Evolutionary conservation across 495 filamentous ascomycete species (phyloP).

Genomic region (Barbatosphaeria neglecta): DNA sequence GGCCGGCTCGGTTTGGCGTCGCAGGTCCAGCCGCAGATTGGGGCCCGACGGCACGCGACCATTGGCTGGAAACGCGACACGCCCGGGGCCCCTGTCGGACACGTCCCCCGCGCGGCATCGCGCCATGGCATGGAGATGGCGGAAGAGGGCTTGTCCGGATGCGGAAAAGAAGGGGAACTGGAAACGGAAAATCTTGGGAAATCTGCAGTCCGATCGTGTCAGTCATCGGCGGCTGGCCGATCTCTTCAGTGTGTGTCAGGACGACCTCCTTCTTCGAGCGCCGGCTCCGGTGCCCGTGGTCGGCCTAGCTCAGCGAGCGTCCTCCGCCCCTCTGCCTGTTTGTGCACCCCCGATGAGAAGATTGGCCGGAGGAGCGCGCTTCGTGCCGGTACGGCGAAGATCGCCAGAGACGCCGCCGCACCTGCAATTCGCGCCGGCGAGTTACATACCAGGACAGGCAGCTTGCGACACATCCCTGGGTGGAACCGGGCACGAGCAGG

Average conservation of each 20-base stretch:
- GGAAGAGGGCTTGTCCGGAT: background rate
- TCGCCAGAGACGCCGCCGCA: background rate
- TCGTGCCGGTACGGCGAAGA: background rate
- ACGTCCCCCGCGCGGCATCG: background rate
- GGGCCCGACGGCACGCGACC: background rate
- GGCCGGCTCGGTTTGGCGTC: background rate
- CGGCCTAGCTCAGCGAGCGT: too few species aligned
- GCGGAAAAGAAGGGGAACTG: background rate
- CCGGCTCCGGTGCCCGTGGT: too few species aligned
- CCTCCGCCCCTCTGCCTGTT: too few species aligned
- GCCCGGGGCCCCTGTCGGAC: background rate
- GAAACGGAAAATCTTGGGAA: background rate
- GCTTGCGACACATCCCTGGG: too few species aligned
- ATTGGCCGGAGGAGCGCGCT: background rate
- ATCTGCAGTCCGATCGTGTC: too few species aligned
- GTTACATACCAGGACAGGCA: background rate
- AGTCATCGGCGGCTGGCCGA: too few species aligned
- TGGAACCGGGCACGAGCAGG: too few species aligned
- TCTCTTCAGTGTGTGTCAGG: too few species aligned
- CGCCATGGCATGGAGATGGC: background rate
- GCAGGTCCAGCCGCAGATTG: background rate
- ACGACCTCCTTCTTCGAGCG: too few species aligned
- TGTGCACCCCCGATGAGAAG: too few species aligned
- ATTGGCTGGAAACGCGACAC: background rate
- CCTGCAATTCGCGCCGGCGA: background rate